Percentiles rank a stretch among this genome's conserved stretches.
phyloP scores from a whole-genome alignment of 140 eudicot species.

The Anethum foeniculum region DNA sequence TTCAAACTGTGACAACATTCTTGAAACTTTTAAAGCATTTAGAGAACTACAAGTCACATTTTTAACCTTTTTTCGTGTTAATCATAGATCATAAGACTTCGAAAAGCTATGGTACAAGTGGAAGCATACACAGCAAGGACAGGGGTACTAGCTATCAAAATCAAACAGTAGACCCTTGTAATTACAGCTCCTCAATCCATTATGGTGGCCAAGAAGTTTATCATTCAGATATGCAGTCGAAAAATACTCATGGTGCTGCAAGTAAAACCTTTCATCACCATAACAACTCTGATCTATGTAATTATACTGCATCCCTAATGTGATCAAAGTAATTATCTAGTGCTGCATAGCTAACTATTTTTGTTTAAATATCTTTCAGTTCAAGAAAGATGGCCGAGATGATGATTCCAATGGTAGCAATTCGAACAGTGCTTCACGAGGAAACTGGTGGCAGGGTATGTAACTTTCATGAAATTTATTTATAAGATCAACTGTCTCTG shows the following conservation, averaged over 20 bases:
- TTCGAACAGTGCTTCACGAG: slow-evolving; percentile 52
- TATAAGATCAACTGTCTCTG: background rate
- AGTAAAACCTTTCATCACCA: slow-evolving; percentile 10
- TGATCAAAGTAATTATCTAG: background rate
- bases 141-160: slow-evolving; percentile 17
- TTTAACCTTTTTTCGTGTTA: background rate
- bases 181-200: slow-evolving; percentile 66
- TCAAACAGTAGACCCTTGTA: slow-evolving; percentile 45
- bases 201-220: slow-evolving; percentile 82
- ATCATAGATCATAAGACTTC: slow-evolving; percentile 28
- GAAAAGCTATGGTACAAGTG: slow-evolving; percentile 20
- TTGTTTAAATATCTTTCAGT: slow-evolving; percentile 16
- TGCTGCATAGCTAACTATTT: background rate
- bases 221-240: slow-evolving; percentile 38
- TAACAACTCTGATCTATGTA: background rate
- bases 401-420: slow-evolving; percentile 42
- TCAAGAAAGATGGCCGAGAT: slow-evolving; percentile 51
- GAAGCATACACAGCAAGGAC: background rate
- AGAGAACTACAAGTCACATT: background rate
- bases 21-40: background rate
- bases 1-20: background rate
- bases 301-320: background rate
- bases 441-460: slow-evolving; percentile 97
- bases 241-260: slow-evolving; percentile 31
- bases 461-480: background rate